These are phyloP conservation scores for Escallonia herrerae DNA, from an alignment of 129 eudicot species.

Conservation along the genomic window DNA sequence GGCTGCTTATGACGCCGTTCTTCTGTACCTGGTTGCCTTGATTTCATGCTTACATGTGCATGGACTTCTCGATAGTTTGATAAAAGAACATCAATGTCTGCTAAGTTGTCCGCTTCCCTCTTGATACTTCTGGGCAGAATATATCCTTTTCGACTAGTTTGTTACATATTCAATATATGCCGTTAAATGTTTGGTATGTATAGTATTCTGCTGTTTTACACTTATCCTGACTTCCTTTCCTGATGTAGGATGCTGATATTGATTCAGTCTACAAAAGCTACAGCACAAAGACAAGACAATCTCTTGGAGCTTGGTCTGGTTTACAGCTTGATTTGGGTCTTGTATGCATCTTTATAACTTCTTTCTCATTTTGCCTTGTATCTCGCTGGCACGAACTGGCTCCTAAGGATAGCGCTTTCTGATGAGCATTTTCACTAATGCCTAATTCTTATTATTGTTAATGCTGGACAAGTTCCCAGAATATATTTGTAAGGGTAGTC, in stretches of 20 bases:
- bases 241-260: constrained; percentile 72
- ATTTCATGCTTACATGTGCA: background rate
- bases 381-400: too few species aligned
- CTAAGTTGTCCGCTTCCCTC: background rate
- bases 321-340: constrained; percentile 75
- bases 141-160: background rate
- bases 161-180: too few species aligned
- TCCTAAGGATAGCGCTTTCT: background rate
- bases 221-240: background rate
- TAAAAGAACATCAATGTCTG: background rate
- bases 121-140: background rate
- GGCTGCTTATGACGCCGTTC: too few species aligned
- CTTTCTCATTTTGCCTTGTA: too few species aligned
- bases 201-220: background rate
- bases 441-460: background rate
- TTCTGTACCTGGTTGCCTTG: too few species aligned
- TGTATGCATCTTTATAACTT: constrained; percentile 37
- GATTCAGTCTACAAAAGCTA: constrained; percentile 62
- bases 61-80: background rate
- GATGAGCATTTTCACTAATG: background rate
- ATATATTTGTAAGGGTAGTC: background rate
- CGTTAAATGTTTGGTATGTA: too few species aligned
- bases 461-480: background rate
- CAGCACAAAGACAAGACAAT: constrained; percentile 62
- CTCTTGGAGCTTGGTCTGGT: constrained; percentile 96